phyloP scores from a whole-genome alignment of 129 eudicot species.

The carrot (Daucus carota) region DNA sequence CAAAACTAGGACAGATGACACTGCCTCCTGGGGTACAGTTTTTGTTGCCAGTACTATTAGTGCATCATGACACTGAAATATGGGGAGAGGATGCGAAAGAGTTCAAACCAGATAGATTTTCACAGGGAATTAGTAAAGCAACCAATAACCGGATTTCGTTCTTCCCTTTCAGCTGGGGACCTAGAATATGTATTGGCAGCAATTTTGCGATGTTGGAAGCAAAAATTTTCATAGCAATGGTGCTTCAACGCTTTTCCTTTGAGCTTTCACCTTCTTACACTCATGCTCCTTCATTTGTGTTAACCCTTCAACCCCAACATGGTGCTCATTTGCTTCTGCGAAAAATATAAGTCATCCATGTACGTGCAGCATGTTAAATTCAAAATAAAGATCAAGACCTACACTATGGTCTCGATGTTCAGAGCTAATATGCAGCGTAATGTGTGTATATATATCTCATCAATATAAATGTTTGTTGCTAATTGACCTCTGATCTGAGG shows the following conservation, averaged over 20 bases:
- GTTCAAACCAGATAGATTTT: conserved; percentile 61
- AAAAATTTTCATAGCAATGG: conserved; percentile 35
- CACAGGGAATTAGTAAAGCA: conserved; percentile 42
- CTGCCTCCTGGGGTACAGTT: conserved; percentile 43
- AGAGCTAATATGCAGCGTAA: background rate
- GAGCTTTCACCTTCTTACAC: conserved; percentile 54
- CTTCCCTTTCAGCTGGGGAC: conserved; percentile 57
- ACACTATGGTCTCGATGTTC: background rate
- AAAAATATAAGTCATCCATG: conserved; percentile 3
- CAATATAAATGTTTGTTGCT: background rate
- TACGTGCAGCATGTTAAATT: background rate
- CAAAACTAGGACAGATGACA: conserved; percentile 38
- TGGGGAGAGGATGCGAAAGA: conserved; percentile 57
- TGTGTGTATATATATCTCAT: background rate
- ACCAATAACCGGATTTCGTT: conserved; percentile 31
- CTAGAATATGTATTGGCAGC: conserved; percentile 55
- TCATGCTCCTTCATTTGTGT: conserved; percentile 37
- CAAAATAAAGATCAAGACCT: background rate
- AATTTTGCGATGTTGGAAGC: conserved; percentile 57
- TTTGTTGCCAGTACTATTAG: conserved; percentile 26
- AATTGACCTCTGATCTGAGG: background rate
- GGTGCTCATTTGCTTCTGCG: conserved; percentile 47
- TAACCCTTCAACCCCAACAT: conserved; percentile 45
- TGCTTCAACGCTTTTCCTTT: conserved; percentile 45
- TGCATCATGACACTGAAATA: conserved; percentile 38